Percentiles rank a stretch among this genome's conserved stretches.
Evolutionary conservation across 257 asterid species (phyloP).

Genomic region (Nicotiana otophora): DNA sequence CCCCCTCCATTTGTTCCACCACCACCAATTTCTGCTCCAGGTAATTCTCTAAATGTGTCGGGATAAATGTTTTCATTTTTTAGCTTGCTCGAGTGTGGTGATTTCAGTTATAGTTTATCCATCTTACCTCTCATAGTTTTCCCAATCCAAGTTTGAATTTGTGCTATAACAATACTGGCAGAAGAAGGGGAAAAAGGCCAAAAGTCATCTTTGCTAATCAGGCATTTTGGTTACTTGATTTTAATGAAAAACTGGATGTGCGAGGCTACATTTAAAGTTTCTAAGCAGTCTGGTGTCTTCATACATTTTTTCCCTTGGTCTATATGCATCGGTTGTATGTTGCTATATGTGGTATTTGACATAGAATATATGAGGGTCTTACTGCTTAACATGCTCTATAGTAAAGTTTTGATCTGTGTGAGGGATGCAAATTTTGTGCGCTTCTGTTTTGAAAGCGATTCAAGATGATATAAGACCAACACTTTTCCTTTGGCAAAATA

Average conservation of each 20-base stretch:
- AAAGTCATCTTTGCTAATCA: not conserved
- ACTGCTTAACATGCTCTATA: not conserved
- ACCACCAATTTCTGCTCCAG: slow-evolving; percentile 77
- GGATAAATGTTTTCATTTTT: not conserved
- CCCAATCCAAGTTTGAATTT: not conserved
- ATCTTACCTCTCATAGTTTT: not conserved
- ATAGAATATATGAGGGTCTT: not conserved
- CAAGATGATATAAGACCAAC: not conserved
- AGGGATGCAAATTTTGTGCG: not conserved
- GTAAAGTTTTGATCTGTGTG: not conserved
- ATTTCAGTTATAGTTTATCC: not conserved
- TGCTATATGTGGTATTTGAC: not conserved
- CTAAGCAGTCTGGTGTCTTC: not conserved
- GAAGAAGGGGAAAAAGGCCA: not conserved
- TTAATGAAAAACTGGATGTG: not conserved
- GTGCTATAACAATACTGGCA: not conserved
- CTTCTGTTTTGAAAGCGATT: not conserved
- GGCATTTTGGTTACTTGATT: not conserved
- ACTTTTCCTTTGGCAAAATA: not conserved
- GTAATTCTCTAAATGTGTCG: slow-evolving; percentile 30
- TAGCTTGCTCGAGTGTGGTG: not conserved
- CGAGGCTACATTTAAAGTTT: not conserved
- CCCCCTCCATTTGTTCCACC: slow-evolving; percentile 97
- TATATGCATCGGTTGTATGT: not conserved
- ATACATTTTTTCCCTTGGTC: not conserved